phyloP scores from a whole-genome alignment of 108 stramenopile genomes.

The Cyclotella cryptica region DNA sequence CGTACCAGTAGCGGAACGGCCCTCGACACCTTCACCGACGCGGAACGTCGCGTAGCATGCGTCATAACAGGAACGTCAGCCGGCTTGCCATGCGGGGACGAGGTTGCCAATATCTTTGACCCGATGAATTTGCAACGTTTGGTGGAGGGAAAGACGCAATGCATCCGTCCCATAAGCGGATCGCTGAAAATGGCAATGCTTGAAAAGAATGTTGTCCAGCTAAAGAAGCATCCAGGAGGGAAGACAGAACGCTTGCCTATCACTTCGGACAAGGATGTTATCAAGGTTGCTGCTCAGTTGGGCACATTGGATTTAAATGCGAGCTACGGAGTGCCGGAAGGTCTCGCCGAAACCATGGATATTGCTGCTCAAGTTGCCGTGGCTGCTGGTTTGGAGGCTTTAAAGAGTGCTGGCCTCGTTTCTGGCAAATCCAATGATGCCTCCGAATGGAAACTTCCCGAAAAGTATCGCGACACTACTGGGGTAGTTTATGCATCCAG shows the following conservation, averaged over 20 bases:
- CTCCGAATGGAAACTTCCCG: conserved; percentile 90
- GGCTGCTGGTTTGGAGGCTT: conserved; percentile 94
- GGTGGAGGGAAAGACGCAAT: conserved; percentile 76
- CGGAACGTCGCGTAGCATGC: conserved; percentile 73
- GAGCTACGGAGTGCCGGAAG: conserved; percentile 88
- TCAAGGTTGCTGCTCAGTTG: conserved; percentile 91
- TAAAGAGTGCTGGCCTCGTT: conserved; percentile 94
- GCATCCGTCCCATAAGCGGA: conserved; percentile 79
- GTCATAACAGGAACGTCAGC: conserved; percentile 96
- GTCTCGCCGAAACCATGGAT: conserved; percentile 96
- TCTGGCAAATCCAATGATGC: conserved; percentile 78
- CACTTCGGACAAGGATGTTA: conserved; percentile 62
- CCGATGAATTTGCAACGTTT: conserved; percentile 78
- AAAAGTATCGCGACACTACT: conserved; percentile 90
- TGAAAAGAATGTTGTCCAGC: conserved; percentile 94
- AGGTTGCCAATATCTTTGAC: conserved; percentile 68
- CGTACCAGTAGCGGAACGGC: conserved; percentile 39
- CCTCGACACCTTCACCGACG: conserved; percentile 60
- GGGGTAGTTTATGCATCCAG: conserved; percentile 96
- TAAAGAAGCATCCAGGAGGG: conserved; percentile 77
- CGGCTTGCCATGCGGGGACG: conserved; percentile 85
- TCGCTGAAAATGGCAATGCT: conserved; percentile 76
- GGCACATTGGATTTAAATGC: conserved; percentile 79
- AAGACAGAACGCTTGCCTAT: conserved; percentile 65
- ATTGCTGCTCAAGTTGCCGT: conserved; percentile 95